These are phyloP conservation scores for Buxus sempervirens DNA, from an alignment of 164 flowering plant species.

Conservation along the genomic window DNA sequence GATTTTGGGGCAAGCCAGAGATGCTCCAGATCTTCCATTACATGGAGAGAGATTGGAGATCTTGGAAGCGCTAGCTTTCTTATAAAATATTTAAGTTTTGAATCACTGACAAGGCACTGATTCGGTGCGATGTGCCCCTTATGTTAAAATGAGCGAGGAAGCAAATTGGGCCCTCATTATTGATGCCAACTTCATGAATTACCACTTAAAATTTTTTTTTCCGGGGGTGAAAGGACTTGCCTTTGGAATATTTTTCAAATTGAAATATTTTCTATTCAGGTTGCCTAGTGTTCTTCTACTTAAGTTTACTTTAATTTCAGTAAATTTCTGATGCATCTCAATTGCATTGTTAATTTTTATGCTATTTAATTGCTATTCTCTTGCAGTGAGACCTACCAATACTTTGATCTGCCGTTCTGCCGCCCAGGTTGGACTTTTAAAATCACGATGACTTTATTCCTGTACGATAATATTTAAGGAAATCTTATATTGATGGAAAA, in stretches of 20 bases:
- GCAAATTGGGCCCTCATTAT: no score
- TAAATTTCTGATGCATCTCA: neutral
- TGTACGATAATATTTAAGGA: neutral
- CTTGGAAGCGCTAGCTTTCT: no score
- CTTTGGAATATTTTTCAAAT: neutral
- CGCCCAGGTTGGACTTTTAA: conserved; percentile 58
- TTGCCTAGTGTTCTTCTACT: neutral
- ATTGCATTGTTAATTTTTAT: conserved; percentile 5
- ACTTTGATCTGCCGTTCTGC: conserved; percentile 83
- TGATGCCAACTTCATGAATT: no score
- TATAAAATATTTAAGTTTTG: neutral
- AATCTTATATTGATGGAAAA: neutral
- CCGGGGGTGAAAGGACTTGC: no score
- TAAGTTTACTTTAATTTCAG: neutral
- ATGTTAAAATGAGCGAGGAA: no score
- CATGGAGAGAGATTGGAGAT: neutral
- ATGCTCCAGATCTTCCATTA: no score
- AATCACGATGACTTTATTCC: conserved; percentile 2
- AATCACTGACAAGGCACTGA: neutral
- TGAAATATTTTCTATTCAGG: no score
- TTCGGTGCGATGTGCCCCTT: no score
- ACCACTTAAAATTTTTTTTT: no score
- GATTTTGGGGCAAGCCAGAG: no score
- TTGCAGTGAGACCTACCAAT: conserved; percentile 90
- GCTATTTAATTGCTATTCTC: conserved; percentile 11